phyloP scores from a whole-genome alignment of 257 asterid species.

The Leptodermis oblonga region DNA sequence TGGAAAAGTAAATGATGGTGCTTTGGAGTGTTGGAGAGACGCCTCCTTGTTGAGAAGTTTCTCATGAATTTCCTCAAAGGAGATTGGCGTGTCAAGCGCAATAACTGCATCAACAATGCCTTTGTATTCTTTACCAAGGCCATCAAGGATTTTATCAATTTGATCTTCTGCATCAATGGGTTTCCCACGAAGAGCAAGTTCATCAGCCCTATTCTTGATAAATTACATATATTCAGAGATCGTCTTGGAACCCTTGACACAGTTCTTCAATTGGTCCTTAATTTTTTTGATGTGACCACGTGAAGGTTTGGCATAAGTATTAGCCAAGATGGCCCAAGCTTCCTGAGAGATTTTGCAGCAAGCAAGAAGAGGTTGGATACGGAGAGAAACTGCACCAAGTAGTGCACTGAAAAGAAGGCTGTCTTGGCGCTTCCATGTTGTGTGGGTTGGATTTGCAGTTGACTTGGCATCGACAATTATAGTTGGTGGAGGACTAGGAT shows the following conservation, averaged over 20 bases:
- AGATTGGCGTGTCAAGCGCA: background rate
- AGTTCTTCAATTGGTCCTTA: background rate
- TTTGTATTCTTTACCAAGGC: background rate
- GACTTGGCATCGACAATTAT: background rate
- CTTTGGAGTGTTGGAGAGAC: background rate
- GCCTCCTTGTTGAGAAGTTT: constrained; percentile 10
- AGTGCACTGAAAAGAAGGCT: background rate
- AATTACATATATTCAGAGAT: background rate
- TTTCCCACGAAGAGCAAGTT: background rate
- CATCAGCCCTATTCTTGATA: background rate
- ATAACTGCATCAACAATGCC: background rate
- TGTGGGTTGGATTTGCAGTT: background rate
- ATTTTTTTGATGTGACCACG: constrained; percentile 13
- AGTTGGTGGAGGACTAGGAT: background rate
- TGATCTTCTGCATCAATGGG: constrained; percentile 8
- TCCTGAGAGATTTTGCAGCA: too few species aligned
- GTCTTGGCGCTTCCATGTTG: background rate
- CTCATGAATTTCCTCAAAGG: constrained; percentile 8
- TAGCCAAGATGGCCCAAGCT: too few species aligned
- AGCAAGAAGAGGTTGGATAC: too few species aligned
- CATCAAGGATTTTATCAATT: background rate
- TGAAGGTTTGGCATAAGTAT: constrained; percentile 2
- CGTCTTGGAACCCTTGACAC: background rate
- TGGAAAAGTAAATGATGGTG: too few species aligned
- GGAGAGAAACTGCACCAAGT: background rate